Conservation (phyloP, 1,284 basidiomycete species). For the Xerocomus minutiporus region DNA sequence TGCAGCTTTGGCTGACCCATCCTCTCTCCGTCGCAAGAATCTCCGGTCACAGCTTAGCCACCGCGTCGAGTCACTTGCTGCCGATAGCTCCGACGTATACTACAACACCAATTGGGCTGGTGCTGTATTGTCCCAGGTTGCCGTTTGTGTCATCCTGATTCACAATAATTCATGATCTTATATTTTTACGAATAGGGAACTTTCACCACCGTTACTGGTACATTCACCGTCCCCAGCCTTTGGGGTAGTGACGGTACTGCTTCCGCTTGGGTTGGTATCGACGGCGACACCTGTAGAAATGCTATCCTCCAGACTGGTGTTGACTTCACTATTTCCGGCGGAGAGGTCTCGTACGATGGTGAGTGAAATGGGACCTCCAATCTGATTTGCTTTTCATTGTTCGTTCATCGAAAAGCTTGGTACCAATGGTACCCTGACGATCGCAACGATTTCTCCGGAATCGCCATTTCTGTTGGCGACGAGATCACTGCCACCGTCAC, state of each 20-base stretch:
- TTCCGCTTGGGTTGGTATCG: constrained; percentile 25
- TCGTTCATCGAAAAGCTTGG: constrained; percentile 16
- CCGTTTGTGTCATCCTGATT: constrained; percentile 7
- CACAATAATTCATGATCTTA: not conserved
- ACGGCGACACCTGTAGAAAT: constrained; percentile 14
- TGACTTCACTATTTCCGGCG: constrained; percentile 7
- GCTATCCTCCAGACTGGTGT: constrained; percentile 24
- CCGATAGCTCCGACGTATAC: constrained; percentile 4
- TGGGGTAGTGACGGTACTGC: constrained; percentile 9
- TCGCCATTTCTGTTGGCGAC: constrained; percentile 14
- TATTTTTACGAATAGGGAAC: constrained; percentile 9
- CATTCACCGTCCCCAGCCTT: constrained; percentile 17
- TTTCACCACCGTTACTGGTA: constrained; percentile 18
- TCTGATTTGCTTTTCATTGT: not conserved
- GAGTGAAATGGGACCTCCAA: not conserved
- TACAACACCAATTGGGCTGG: constrained; percentile 23
- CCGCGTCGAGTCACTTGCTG: constrained; percentile 1
- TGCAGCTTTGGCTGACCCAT: not conserved
- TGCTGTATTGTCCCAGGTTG: constrained; percentile 8
- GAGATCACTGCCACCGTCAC: constrained; percentile 14
- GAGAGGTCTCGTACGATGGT: constrained; percentile 12
- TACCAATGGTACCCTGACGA: constrained; percentile 18
- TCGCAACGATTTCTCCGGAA: not conserved
- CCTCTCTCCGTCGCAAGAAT: constrained; percentile 7
- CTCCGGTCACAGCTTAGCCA: constrained; percentile 11